Evolutionary conservation across 2,329 filamentous ascomycete genomes (phyloP), one percentile per base, ranked within the genome.

Genomic region (Curvularia hawaiiensis): DNA sequence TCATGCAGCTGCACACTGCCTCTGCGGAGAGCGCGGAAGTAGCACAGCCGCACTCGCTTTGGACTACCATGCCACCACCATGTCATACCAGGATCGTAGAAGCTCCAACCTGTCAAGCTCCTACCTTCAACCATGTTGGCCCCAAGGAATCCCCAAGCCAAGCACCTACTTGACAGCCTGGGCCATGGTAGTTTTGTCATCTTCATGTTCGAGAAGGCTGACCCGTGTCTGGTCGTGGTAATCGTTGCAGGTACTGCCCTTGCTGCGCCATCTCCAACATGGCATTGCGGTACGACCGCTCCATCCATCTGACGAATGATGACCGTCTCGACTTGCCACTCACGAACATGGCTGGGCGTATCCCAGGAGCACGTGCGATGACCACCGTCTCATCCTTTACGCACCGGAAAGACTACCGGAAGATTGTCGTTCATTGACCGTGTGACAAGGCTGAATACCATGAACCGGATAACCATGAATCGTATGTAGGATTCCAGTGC

Each of bases 391-490:
- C 41, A 46, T 51, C 56, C 46, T 50, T 44, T 11, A 48, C 47
- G 46, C 33, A 35, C 46, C 56, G 52, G 52, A 58, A 49, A 43
- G 50, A 55, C 56, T 55, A 47, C 56, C 52, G 56, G 56, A 26
- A 52, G 41, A 51, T 58, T 55, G 35, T 51, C 52, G 33, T 50
- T 48, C 35, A 38, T 50, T 51, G 47, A 33, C 30, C 40, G 16
- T 43, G 40, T 33, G 16, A 38, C 24, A 28, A 54, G 40, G 47
- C 33, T 47, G 35, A 38, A 38, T 38, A 18, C 16, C 35, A 50
- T 38, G 35, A n/a, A 24, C 28, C 26, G 41, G 11, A 24, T 24
- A 24, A 18, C 31, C 52, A 38, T 54, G 41, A 58, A 50, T 50
- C 56, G 56, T 30, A 41, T 39, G 22, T 30, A 41, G 44, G 22